Base-by-base conservation (phyloP, 192 early-diverging fungal species). In the Backusella tarrabulga region DNA sequence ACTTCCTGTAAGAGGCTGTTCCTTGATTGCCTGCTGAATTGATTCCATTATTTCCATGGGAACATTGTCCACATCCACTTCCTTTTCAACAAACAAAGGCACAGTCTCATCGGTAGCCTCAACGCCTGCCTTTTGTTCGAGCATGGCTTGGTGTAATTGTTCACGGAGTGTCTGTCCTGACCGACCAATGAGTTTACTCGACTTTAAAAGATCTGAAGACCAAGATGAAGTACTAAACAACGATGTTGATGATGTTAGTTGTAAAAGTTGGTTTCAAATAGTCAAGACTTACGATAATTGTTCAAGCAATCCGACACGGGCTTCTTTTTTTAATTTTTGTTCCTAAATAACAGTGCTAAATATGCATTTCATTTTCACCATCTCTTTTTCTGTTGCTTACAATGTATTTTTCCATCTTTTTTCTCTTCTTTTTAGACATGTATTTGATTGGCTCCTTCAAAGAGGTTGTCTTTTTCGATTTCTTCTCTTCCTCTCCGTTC, bases 281-380 rank as follows among this genome's bases (percentile, higher is more conserved):
- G 41, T 2, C 12, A 50, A 19, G 12, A 78, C 78, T 67, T 84
- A 84, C 82, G 88, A 84, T 15, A 90, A 73, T 38, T 90, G 89
- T 38, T 93, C 91, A 21, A 95, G 72, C 63, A 94, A 73, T 29
- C 79, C 87, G 7, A 85, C 91, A 32, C 93, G 83, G 72, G 91
- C 90, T 63, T 93, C 93, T 80, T 95, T 95, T 80, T 94, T 92
- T 77, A 94, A 77, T 81, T 95, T 93, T 86, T 92, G 91, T 71
- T 93, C 89, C 89, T 91, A 50, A 21, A 67, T 44, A 42, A 19
- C 68, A 66, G n/a, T 32, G 29, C 4, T 41, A 36, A 69, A 29
- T 52, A 21, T 1, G 38, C 38, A 40, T 12, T 5, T 17, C 82
- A 73, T 23, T 36, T 15, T 32, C 32, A 32, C 2, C 32, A 50